Percentiles rank a stretch among this genome's conserved stretches.
Evolutionary conservation across 805 yeast genomes (phyloP).

Genomic region (Spathaspora passalidarum): DNA sequence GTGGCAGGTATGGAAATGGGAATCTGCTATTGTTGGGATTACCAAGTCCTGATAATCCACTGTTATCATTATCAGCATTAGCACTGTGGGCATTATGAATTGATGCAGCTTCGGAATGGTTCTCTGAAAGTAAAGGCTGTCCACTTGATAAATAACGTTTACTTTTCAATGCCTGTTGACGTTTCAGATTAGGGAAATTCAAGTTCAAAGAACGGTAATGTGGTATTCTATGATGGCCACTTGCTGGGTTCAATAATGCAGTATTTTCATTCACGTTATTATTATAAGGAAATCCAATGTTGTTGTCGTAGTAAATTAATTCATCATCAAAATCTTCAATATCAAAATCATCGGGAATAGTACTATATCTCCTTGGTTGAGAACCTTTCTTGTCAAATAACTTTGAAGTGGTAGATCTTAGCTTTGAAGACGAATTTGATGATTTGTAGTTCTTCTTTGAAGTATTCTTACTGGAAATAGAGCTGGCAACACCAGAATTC

Average conservation of each 20-base stretch:
- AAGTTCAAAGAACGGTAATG: constrained; percentile 41
- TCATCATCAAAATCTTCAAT: constrained; percentile 57
- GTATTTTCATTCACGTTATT: constrained; percentile 26
- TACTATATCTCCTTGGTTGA: constrained; percentile 70
- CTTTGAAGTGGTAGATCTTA: constrained; percentile 69
- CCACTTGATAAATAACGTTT: constrained; percentile 40
- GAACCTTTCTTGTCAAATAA: constrained; percentile 71
- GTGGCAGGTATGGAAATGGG: constrained; percentile 31
- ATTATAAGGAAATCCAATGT: constrained; percentile 36
- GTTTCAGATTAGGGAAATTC: constrained; percentile 21
- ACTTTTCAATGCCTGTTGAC: constrained; percentile 16
- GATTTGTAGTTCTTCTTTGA: constrained; percentile 26
- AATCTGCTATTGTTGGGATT: constrained; percentile 22
- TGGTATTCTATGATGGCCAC: constrained; percentile 26
- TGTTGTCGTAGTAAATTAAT: constrained; percentile 42
- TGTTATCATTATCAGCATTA: constrained; percentile 6
- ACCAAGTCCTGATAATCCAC: background rate
- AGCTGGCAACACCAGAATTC: background rate
- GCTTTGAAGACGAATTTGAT: constrained; percentile 36
- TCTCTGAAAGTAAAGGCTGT: constrained; percentile 19
- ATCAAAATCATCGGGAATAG: constrained; percentile 60
- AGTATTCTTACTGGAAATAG: constrained; percentile 18
- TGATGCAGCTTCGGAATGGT: constrained; percentile 4
- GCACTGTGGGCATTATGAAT: constrained; percentile 10
- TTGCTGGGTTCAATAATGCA: constrained; percentile 21